These are phyloP conservation scores for Didymella glomerata DNA, from an alignment of 2,329 filamentous ascomycete genomes.

Conservation along the genomic window DNA sequence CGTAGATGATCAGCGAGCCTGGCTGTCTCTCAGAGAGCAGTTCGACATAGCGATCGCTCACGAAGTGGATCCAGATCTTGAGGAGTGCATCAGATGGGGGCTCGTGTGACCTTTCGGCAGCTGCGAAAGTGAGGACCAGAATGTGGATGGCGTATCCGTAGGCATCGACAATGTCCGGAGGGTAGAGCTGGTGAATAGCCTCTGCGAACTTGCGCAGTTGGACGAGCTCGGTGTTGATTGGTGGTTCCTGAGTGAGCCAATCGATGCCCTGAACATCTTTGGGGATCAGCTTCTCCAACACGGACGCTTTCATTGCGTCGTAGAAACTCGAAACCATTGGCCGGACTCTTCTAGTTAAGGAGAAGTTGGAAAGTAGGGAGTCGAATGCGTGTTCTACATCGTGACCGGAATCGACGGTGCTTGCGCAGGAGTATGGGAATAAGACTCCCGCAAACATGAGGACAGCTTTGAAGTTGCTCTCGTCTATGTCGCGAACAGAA, in stretches of 20 bases:
- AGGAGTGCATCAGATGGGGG: constrained; percentile 37
- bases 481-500: constrained; percentile 44
- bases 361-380: constrained; percentile 34
- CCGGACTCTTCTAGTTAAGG: constrained; percentile 33
- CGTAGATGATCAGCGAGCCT: constrained; percentile 47
- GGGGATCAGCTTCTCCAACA: constrained; percentile 31
- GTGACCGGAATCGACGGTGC: constrained; percentile 22
- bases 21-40: constrained; percentile 42
- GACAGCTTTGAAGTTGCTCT: constrained; percentile 52
- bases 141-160: constrained; percentile 36
- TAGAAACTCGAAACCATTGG: constrained; percentile 38
- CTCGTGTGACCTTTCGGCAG: constrained; percentile 20
- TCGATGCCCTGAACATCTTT: constrained; percentile 31
- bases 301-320: constrained; percentile 11
- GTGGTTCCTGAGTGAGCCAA: constrained; percentile 27
- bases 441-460: constrained; percentile 32
- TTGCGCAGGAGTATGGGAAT: constrained; percentile 38
- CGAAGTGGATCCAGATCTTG: constrained; percentile 40
- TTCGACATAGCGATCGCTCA: constrained; percentile 39
- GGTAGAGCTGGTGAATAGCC: constrained; percentile 36
- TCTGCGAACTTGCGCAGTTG: constrained; percentile 38
- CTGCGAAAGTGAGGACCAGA: constrained; percentile 34
- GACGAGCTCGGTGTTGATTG: constrained; percentile 32
- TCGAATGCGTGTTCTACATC: constrained; percentile 31
- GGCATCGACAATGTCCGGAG: constrained; percentile 40